These are phyloP conservation scores for Candida michaelii DNA, from an alignment of 805 yeast genomes.

Conservation along the genomic window DNA sequence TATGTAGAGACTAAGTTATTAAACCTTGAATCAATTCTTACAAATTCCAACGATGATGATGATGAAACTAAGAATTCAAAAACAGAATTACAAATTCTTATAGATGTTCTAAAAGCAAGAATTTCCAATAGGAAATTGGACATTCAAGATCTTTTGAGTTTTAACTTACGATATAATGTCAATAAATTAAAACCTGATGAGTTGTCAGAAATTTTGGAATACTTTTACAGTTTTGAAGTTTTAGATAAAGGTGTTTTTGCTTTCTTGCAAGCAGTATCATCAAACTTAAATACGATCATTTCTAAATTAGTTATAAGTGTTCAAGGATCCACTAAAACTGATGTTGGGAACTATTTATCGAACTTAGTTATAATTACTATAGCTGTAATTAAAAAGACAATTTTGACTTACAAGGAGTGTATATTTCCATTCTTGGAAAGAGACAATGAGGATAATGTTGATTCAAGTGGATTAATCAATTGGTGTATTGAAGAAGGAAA, in stretches of 20 bases:
- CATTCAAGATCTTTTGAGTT: constrained; percentile 35
- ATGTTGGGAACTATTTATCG: constrained; percentile 40
- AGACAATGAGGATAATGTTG: constrained; percentile 27
- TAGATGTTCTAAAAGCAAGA: constrained; percentile 44
- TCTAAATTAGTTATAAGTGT: constrained; percentile 36
- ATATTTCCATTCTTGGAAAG: constrained; percentile 41
- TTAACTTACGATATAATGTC: constrained; percentile 39
- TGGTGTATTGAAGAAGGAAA: constrained; percentile 73
- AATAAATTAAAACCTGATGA: constrained; percentile 29
- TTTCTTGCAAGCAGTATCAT: constrained; percentile 35
- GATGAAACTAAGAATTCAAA: constrained; percentile 14
- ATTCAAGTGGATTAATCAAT: constrained; percentile 63
- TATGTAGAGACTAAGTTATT: constrained; percentile 36
- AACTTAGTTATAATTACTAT: constrained; percentile 40
- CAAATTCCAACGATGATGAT: constrained; percentile 8
- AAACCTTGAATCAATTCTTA: constrained; percentile 27
- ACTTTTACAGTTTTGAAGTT: constrained; percentile 34
- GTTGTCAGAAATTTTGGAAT: constrained; percentile 34
- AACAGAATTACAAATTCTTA: constrained; percentile 27
- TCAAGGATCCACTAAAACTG: constrained; percentile 45
- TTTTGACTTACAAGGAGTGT: constrained; percentile 51
- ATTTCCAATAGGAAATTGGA: constrained; percentile 35
- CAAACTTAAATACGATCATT: constrained; percentile 30
- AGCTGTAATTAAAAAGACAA: constrained; percentile 53
- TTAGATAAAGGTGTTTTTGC: constrained; percentile 36